Conservation (phyloP, 768 basidiomycete species). For the Mycena epipterygia region DNA sequence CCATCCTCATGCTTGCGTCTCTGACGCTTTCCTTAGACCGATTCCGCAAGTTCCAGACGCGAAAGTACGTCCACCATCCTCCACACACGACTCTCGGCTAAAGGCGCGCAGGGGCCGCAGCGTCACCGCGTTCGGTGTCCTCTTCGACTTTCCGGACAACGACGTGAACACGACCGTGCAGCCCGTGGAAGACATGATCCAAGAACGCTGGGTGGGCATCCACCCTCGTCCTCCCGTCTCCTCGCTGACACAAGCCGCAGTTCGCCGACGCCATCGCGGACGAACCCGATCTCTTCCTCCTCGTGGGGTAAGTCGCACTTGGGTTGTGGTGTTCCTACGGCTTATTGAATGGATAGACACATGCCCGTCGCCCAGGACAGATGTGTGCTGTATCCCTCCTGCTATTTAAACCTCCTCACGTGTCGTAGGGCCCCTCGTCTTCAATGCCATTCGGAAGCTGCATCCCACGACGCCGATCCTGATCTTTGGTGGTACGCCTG, state of each 20-base stretch:
- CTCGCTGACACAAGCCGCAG: constrained; percentile 48
- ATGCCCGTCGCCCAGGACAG: constrained; percentile 83
- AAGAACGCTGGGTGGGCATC: constrained; percentile 76
- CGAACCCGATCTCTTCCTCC: constrained; percentile 86
- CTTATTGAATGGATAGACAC: constrained; percentile 55
- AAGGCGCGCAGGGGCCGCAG: constrained; percentile 63
- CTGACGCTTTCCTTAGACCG: constrained; percentile 46
- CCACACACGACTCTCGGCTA: not conserved
- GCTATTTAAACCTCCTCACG: not conserved
- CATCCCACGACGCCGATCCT: constrained; percentile 84
- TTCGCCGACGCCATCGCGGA: constrained; percentile 86
- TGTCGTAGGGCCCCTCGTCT: constrained; percentile 74
- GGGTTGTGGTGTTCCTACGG: not conserved
- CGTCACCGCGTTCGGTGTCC: constrained; percentile 87
- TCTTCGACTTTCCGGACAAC: constrained; percentile 83
- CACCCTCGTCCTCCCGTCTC: not conserved
- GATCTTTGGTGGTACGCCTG: constrained; percentile 70
- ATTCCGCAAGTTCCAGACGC: constrained; percentile 81
- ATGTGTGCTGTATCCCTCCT: constrained; percentile 56
- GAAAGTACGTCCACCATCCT: constrained; percentile 62
- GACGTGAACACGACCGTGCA: constrained; percentile 83
- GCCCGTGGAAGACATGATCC: constrained; percentile 78
- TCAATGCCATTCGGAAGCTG: constrained; percentile 77
- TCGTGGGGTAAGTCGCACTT: constrained; percentile 57
- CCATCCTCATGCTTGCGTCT: not conserved